phyloP scores from a whole-genome alignment of 352 stramenopile genomes.

The Globisporangium spinosum region DNA sequence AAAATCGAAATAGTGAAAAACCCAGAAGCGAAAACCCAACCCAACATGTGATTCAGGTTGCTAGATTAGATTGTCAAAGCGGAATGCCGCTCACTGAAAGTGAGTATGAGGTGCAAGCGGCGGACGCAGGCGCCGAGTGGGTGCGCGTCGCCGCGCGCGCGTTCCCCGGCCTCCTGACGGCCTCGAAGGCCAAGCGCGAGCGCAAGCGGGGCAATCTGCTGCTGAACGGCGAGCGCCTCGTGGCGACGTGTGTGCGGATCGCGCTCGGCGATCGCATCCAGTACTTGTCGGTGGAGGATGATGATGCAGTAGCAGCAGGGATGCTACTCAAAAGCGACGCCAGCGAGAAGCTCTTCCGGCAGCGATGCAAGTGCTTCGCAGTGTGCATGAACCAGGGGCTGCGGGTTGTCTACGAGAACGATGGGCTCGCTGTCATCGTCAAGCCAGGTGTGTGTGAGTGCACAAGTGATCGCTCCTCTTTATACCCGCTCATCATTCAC shows the following conservation, averaged over 20 bases:
- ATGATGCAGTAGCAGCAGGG: not conserved
- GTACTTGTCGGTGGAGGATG: slow-evolving; percentile 10
- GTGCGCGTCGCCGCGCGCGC: slow-evolving; percentile 48
- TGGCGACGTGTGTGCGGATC: slow-evolving; percentile 30
- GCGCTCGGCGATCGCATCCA: slow-evolving; percentile 31
- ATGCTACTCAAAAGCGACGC: not conserved
- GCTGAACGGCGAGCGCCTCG: slow-evolving; percentile 38
- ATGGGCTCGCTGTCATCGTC: slow-evolving; percentile 42
- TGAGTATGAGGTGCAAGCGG: slow-evolving; percentile 2
- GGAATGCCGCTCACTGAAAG: not conserved
- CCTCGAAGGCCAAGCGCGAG: slow-evolving; percentile 67
- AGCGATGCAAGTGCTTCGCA: slow-evolving; percentile 27
- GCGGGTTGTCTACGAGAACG: slow-evolving; percentile 47
- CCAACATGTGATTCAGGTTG: no score
- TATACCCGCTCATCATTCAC: not conserved
- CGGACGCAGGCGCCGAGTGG: slow-evolving; percentile 27
- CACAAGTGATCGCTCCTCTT: not conserved
- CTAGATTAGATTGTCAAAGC: no score
- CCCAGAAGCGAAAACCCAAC: not conserved
- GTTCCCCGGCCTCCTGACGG: slow-evolving; percentile 40
- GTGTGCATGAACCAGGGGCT: slow-evolving; percentile 50
- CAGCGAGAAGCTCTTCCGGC: not conserved
- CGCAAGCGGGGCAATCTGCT: slow-evolving; percentile 32
- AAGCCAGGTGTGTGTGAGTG: slow-evolving; percentile 34
- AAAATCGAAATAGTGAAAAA: not conserved